phyloP scores from a whole-genome alignment of 345 rosid genomes.

The Gossypium arboreum region DNA sequence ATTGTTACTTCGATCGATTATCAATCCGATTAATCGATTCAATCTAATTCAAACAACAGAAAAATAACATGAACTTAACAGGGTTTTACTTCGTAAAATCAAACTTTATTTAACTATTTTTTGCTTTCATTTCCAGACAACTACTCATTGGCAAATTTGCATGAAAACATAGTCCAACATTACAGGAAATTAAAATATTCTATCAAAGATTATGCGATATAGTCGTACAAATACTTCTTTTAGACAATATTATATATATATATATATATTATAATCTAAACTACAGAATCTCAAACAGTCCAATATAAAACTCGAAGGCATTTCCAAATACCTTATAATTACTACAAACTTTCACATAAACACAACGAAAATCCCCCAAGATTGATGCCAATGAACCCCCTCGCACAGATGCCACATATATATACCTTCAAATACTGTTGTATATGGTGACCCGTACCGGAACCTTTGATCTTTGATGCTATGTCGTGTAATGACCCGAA shows the following conservation, averaged over 20 bases:
- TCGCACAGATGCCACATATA: conserved; percentile 9
- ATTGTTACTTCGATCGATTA: too few species aligned
- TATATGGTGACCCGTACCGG: background rate
- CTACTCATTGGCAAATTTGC: background rate
- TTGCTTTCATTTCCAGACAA: too few species aligned
- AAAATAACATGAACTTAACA: too few species aligned
- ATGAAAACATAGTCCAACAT: background rate
- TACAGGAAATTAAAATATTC: background rate
- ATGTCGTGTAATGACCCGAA: background rate
- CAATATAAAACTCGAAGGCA: background rate
- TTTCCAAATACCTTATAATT: conserved; percentile 8
- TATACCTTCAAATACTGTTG: background rate
- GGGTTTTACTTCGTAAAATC: too few species aligned
- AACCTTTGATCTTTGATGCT: conserved; percentile 7
- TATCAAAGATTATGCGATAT: conserved; percentile 12
- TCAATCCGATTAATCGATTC: too few species aligned
- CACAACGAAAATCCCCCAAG: conserved; percentile 11
- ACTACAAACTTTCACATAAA: conserved; percentile 9
- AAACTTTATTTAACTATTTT: too few species aligned
- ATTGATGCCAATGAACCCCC: background rate
- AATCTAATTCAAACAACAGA: too few species aligned
- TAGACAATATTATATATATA: conserved; percentile 21
- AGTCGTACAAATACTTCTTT: conserved; percentile 35
- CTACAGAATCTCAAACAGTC: conserved; percentile 8
- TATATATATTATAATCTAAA: conserved; percentile 14